Conservation (phyloP, 495 filamentous ascomycete genomes). For the Penicillium robsamsonii region DNA sequence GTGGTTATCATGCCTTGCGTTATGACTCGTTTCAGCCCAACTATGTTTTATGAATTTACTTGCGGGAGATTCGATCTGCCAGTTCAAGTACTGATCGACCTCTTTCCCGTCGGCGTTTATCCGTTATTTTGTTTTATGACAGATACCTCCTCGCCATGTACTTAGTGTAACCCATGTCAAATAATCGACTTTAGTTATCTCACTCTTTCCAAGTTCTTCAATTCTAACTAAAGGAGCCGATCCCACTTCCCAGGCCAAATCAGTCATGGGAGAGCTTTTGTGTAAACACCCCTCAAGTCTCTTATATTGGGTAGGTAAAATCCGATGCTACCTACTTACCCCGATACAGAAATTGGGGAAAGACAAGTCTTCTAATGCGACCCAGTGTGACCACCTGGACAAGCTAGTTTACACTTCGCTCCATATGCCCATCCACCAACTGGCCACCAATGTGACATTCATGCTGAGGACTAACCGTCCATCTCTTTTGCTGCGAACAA, state of each 20-base stretch:
- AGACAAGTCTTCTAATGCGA: background rate
- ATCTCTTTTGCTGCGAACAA: background rate
- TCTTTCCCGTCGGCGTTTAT: conserved; percentile 15
- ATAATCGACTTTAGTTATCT: conserved; percentile 17
- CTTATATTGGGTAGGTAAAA: background rate
- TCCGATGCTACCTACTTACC: conserved; percentile 1
- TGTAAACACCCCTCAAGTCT: background rate
- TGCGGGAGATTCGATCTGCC: conserved; percentile 13
- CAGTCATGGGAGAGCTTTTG: background rate
- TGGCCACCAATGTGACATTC: background rate
- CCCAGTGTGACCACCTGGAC: background rate
- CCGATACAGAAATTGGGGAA: background rate
- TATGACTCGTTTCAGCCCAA: conserved; percentile 13
- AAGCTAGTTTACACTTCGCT: background rate
- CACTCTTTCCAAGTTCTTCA: background rate
- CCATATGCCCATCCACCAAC: background rate
- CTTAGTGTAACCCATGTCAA: conserved; percentile 29
- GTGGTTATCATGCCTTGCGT: conserved; percentile 15
- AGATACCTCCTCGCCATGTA: conserved; percentile 47
- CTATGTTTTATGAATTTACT: background rate
- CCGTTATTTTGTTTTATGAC: conserved; percentile 18
- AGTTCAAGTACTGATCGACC: background rate
- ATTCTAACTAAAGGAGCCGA: background rate
- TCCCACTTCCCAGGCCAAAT: background rate
- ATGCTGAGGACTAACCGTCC: background rate